These are phyloP conservation scores for Puya raimondii DNA, from an alignment of 176 grass and related monocot genomes.

Conservation along the genomic window DNA sequence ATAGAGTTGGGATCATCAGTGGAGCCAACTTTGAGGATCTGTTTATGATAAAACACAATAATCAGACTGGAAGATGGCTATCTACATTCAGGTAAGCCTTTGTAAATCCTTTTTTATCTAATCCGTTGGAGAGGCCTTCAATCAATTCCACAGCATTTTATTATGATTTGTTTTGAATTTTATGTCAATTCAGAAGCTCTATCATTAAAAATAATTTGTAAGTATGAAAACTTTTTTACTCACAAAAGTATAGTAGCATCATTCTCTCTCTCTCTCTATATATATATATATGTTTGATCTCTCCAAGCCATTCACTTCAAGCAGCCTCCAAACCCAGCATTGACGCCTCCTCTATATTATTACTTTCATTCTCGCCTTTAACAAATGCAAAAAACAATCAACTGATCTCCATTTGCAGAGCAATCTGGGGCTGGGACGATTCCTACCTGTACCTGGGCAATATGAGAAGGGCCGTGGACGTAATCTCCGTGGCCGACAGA, in stretches of 20 bases:
- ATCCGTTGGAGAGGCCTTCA: not conserved
- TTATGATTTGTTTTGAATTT: not conserved
- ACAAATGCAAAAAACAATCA: not conserved
- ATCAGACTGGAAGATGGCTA: constrained; percentile 43
- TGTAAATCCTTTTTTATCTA: not conserved
- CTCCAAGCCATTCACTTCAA: too few relatives aligned
- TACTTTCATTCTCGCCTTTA: too few relatives aligned
- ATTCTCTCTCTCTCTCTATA: too few relatives aligned
- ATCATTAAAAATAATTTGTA: too few relatives aligned
- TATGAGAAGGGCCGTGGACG: constrained; percentile 43
- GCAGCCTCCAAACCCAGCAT: too few relatives aligned
- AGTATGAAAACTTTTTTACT: too few relatives aligned
- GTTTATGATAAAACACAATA: constrained; percentile 26
- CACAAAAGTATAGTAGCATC: too few relatives aligned
- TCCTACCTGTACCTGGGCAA: constrained; percentile 41
- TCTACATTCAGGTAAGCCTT: constrained; percentile 51
- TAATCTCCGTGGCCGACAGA: constrained; percentile 28
- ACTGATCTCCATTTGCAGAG: constrained; percentile 28
- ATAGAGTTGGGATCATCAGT: constrained; percentile 34
- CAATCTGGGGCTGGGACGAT: constrained; percentile 63
- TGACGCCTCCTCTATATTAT: not conserved
- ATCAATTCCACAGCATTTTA: not conserved
- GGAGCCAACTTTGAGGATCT: constrained; percentile 26
- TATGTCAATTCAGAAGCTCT: too few relatives aligned
- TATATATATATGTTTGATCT: too few relatives aligned